Base-by-base conservation (phyloP, 2,329 filamentous ascomycete species). In the Fusarium sacchari region DNA sequence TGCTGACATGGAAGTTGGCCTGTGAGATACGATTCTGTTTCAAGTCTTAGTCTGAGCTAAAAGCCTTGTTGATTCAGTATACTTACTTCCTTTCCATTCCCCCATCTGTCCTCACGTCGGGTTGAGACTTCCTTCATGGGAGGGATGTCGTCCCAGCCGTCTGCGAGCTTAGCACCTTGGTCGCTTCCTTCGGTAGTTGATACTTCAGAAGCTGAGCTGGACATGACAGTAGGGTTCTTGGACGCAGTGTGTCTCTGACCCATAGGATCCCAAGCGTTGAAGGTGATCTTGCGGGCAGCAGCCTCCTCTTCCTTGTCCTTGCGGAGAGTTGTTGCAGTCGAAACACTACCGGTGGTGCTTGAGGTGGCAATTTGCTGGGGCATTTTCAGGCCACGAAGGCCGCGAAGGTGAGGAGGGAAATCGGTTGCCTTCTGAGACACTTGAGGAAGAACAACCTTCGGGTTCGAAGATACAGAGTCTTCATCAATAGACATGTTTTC, bases 221-320 rank as follows among this genome's bases (percentile, higher is more conserved):
- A 79, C 26, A 55, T 49, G 7, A 69, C 50, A 0, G 81, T 80
- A 5, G 72, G 68, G 1, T 72, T 60, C 61, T 81, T 82, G 43
- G 66, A 32, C 2, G 30, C 61, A 6, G 55, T 52, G 34, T 81
- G 66, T 10, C 61, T 73, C 2, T 63, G 67, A 1, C 82, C 82
- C 9, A 43, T 60, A 2, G 74, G 24, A 15, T 80, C 80, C 80
- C 81, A 83, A 5, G 79, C 80, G 34, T 81, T 82, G 72, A 70
- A 82, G 1, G 47, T 36, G 1, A 77, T 63, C 18, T 67, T 52
- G 0, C 57, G 69, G 2, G 60, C 44, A 11, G 49, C 56, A 15
- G 42, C 58, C 10, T 12, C 39, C 14, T 67, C 62, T 15, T 67
- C 60, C 32, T 65, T 59, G 5, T 60, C 63, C 32, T 74, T 71